These are phyloP conservation scores for Trichoderma pleuroti DNA, from an alignment of 2,329 filamentous ascomycete species.

Conservation along the genomic window DNA sequence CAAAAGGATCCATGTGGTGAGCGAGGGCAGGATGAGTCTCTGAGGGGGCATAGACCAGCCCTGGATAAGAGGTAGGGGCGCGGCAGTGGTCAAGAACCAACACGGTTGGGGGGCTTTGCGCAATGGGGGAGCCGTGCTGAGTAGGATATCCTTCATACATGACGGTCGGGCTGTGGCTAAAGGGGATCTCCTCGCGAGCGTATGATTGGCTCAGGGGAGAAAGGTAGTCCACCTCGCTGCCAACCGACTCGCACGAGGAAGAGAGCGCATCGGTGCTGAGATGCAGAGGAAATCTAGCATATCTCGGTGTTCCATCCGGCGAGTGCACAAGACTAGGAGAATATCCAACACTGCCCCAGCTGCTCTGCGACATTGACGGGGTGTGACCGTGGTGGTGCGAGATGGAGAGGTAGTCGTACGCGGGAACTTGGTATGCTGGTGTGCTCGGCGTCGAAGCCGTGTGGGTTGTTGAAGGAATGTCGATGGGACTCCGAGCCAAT, in stretches of 20 bases:
- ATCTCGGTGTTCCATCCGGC: slow-evolving; percentile 37
- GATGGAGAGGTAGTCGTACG: slow-evolving; percentile 51
- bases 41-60: slow-evolving; percentile 57
- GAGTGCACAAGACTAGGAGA: slow-evolving; percentile 38
- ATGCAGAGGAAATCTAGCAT: slow-evolving; percentile 44
- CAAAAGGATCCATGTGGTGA: slow-evolving; percentile 56
- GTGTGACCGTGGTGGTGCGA: slow-evolving; percentile 44
- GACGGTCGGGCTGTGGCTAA: slow-evolving; percentile 52
- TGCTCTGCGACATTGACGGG: slow-evolving; percentile 38
- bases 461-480: slow-evolving; percentile 31
- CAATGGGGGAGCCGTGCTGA: slow-evolving; percentile 49
- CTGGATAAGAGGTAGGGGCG: slow-evolving; percentile 58
- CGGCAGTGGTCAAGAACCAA: slow-evolving; percentile 55
- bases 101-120: slow-evolving; percentile 53
- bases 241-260: slow-evolving; percentile 56
- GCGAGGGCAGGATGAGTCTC: slow-evolving; percentile 57
- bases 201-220: slow-evolving; percentile 57
- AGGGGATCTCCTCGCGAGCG: slow-evolving; percentile 56
- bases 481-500: slow-evolving; percentile 34
- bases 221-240: slow-evolving; percentile 60
- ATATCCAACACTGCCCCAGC: slow-evolving; percentile 49
- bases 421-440: slow-evolving; percentile 31
- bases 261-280: slow-evolving; percentile 50
- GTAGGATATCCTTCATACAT: slow-evolving; percentile 55
- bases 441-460: slow-evolving; percentile 43